Evolutionary conservation across 139 green algal species (phyloP).

Genomic region (Cymbomonas tetramitiformis): DNA sequence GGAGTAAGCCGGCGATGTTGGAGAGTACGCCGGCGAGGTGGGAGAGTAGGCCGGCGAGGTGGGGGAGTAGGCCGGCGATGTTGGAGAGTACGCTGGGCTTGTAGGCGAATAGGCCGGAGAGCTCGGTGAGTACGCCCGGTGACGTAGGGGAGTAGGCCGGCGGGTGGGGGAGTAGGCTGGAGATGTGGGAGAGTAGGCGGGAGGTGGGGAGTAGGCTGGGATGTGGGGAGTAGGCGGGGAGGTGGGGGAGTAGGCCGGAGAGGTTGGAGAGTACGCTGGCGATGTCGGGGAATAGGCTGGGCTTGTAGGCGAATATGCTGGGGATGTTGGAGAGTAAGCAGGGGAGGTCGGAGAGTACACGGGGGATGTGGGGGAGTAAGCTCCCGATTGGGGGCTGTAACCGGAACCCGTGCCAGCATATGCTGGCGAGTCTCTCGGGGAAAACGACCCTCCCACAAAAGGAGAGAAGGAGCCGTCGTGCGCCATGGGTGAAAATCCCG

Average conservation of each 20-base stretch:
- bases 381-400: too few species aligned
- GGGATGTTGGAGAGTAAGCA: conserved; percentile 43
- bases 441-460: not conserved
- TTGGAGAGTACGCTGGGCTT: conserved; percentile 43
- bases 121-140: conserved; percentile 45
- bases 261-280: conserved; percentile 46
- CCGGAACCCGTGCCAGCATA: too few species aligned
- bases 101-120: conserved; percentile 49
- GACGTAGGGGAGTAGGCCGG: conserved; percentile 49
- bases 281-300: conserved; percentile 47
- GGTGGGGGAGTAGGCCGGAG: conserved; percentile 30
- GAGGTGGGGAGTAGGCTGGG: conserved; percentile 34
- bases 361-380: conserved; percentile 40
- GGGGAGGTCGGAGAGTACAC: conserved; percentile 42
- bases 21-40: conserved; percentile 42
- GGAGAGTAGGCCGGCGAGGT: conserved; percentile 44
- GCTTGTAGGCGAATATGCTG: conserved; percentile 49
- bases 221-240: not conserved
- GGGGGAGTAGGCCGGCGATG: conserved; percentile 42
- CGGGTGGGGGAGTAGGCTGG: conserved; percentile 44
- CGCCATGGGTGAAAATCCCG: conserved; percentile 10
- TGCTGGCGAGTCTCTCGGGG: conserved; percentile 33
- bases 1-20: conserved; percentile 39
- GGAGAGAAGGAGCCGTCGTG: conserved; percentile 30
- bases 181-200: conserved; percentile 51